These are phyloP conservation scores for Candida dendrica DNA, from an alignment of 805 yeast species.

Conservation along the genomic window DNA sequence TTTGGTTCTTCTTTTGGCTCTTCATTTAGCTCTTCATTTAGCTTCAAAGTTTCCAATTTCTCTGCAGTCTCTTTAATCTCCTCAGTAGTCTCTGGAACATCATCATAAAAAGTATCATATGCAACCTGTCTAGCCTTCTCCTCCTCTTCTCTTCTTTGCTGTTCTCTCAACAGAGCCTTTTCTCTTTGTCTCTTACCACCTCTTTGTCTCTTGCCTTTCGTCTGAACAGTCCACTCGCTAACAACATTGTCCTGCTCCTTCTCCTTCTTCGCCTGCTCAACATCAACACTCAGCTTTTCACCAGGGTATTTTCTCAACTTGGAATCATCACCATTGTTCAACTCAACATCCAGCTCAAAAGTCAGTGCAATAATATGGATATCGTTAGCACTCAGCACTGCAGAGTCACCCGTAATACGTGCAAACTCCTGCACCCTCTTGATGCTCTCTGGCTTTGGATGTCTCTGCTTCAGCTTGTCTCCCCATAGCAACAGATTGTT, in stretches of 20 bases:
- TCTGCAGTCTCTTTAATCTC: slow-evolving; percentile 2
- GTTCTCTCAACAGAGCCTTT: slow-evolving; percentile 31
- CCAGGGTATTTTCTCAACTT: slow-evolving; percentile 72
- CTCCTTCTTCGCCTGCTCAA: slow-evolving; percentile 8
- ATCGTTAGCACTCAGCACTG: slow-evolving; percentile 87
- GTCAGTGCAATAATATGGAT: slow-evolving; percentile 86
- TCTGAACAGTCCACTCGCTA: slow-evolving; percentile 9
- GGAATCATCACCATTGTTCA: slow-evolving; percentile 55
- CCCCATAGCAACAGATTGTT: slow-evolving; percentile 77
- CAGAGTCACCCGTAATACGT: slow-evolving; percentile 81
- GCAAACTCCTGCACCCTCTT: slow-evolving; percentile 70
- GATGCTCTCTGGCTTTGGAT: slow-evolving; percentile 63
- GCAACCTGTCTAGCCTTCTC: not conserved
- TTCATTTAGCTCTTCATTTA: slow-evolving; percentile 22
- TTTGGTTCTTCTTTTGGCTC: slow-evolving; percentile 4
- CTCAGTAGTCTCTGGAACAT: slow-evolving; percentile 1
- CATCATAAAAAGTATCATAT: no score
- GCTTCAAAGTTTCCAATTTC: slow-evolving; percentile 23
- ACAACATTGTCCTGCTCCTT: slow-evolving; percentile 4
- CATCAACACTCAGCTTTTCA: slow-evolving; percentile 28
- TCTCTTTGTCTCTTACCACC: slow-evolving; percentile 62
- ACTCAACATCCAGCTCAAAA: slow-evolving; percentile 75
- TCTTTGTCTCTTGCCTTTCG: slow-evolving; percentile 45
- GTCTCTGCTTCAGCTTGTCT: slow-evolving; percentile 60
- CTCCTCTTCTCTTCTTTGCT: slow-evolving; percentile 7